A percentile compares a stretch with the other conserved stretches of the same genome.
These are phyloP conservation scores for carrot (Daucus carota) DNA, from an alignment of 129 eudicot genomes.

Conservation along the genomic window DH1_v3.0 NC_030382.2:52117001-52117500, in stretches of 20 bases:
- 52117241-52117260: constrained; percentile 43
- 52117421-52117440: neutral
- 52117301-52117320: constrained; percentile 88
- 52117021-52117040: constrained; percentile 90
- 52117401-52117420: neutral
- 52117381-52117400: neutral
- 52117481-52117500: constrained; percentile 90
- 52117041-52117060: constrained; percentile 82
- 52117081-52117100: constrained; percentile 30
- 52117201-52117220: constrained; percentile 48
- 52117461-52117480: constrained; percentile 89
- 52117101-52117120: neutral
- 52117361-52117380: neutral
- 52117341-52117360: constrained; percentile 76
- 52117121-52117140: constrained; percentile 32
- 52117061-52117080: constrained; percentile 62
- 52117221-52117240: constrained; percentile 31
- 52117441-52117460: neutral
- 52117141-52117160: constrained; percentile 82
- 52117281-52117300: constrained; percentile 71
- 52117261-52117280: constrained; percentile 76
- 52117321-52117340: constrained; percentile 91
- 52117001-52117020: constrained; percentile 70
- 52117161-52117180: constrained; percentile 90
- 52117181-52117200: constrained; percentile 75